Percentiles rank a stretch among this genome's conserved stretches.
Conservation (phyloP, 495 filamentous ascomycete species). For the Hypoxylon perforatum region DNA sequence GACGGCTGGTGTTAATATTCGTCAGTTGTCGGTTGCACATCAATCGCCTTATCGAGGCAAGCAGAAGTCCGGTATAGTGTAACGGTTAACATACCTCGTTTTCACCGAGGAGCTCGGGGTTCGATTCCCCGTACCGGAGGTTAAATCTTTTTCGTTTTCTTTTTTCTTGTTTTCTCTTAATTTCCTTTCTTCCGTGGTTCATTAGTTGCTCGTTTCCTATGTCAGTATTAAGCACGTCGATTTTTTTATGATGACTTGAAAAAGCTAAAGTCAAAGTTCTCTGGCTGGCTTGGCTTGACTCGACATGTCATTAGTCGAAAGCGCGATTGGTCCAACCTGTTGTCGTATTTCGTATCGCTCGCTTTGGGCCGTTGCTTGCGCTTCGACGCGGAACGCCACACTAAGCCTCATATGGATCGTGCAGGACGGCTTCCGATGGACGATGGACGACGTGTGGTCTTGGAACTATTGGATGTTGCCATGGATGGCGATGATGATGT, state of each 20-base stretch:
- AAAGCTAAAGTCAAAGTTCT: too few species aligned
- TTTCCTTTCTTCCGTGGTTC: too few species aligned
- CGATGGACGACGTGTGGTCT: background rate
- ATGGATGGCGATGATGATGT: background rate
- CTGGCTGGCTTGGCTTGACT: too few species aligned
- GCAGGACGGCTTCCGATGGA: background rate
- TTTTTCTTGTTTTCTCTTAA: background rate
- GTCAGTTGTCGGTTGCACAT: too few species aligned
- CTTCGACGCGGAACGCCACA: slow-evolving; percentile 7
- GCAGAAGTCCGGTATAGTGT: slow-evolving; percentile 44
- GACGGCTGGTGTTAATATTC: too few species aligned
- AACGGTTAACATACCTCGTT: slow-evolving; percentile 48
- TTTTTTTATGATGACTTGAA: too few species aligned
- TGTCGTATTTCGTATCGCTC: slow-evolving; percentile 38
- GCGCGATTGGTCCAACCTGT: background rate
- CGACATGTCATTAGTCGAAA: too few species aligned
- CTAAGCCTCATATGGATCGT: background rate
- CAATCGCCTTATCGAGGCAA: too few species aligned
- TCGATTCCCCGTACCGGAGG: slow-evolving; percentile 63
- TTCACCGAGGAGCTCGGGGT: slow-evolving; percentile 61
- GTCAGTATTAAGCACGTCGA: too few species aligned
- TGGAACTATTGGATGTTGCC: background rate
- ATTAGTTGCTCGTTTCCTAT: too few species aligned
- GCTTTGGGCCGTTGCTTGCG: slow-evolving; percentile 3
- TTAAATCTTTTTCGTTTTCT: slow-evolving; percentile 6